Conservation (phyloP, 2,329 filamentous ascomycete species). For the Fusarium sp. region DNA sequence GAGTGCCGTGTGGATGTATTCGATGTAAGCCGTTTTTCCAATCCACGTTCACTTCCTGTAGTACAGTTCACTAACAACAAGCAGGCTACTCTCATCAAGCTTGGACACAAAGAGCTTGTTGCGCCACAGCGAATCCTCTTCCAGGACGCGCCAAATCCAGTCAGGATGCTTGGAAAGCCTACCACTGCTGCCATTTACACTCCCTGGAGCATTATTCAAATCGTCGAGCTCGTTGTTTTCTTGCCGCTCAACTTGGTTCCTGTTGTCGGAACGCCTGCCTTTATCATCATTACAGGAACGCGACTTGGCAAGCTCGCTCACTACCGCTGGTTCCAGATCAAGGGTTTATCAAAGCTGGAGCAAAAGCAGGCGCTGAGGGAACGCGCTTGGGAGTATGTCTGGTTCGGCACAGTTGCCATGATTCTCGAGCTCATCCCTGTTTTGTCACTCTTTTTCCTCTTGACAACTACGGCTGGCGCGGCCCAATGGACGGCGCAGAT, state of each 20-base stretch:
- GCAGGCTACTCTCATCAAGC: constrained; percentile 80
- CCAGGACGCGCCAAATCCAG: constrained; percentile 77
- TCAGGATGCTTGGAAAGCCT: constrained; percentile 87
- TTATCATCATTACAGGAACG: constrained; percentile 89
- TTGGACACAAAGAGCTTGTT: constrained; percentile 79
- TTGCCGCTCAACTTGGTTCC: constrained; percentile 91
- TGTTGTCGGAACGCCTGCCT: constrained; percentile 84
- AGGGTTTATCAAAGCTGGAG: constrained; percentile 81
- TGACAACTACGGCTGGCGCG: constrained; percentile 88
- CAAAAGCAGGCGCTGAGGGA: constrained; percentile 77
- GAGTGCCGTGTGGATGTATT: constrained; percentile 86
- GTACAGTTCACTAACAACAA: constrained; percentile 17
- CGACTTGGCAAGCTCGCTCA: constrained; percentile 90
- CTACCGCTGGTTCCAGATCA: constrained; percentile 89
- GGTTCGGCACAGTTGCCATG: constrained; percentile 92
- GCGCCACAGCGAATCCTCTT: constrained; percentile 76
- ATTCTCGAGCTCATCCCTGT: constrained; percentile 89
- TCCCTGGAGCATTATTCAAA: constrained; percentile 92
- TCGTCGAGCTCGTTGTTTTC: constrained; percentile 84
- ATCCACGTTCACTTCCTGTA: neutral
- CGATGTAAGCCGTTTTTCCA: constrained; percentile 70
- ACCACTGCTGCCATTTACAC: constrained; percentile 83
- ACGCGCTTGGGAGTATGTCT: constrained; percentile 86
- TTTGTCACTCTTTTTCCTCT: constrained; percentile 92
- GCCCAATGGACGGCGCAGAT: constrained; percentile 89